Percentiles rank a stretch among this genome's conserved stretches.
Evolutionary conservation across 23 red algal genomes (phyloP).

Genomic region (Chondrus crispus): DNA sequence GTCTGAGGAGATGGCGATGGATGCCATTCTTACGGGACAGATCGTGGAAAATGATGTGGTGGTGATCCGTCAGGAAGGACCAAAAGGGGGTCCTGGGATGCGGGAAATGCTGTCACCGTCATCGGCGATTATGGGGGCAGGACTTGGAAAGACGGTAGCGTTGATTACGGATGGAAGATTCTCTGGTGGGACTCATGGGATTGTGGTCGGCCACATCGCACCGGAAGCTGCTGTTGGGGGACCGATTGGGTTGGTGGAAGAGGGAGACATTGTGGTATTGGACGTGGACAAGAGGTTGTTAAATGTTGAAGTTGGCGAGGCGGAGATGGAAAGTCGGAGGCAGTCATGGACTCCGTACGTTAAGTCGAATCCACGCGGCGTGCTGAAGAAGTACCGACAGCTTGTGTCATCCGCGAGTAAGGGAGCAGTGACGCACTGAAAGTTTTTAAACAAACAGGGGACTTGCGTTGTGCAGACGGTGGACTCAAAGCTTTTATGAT

Average conservation of each 20-base stretch:
- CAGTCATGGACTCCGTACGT: conserved; percentile 59
- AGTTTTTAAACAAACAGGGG: no score
- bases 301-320: conserved; percentile 75
- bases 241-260: conserved; percentile 86
- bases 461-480: no score
- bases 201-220: conserved; percentile 98
- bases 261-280: conserved; percentile 88
- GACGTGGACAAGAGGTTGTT: conserved; percentile 69
- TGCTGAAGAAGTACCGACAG: conserved; percentile 80
- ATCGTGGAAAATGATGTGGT: conserved; percentile 92
- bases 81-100: conserved; percentile 90
- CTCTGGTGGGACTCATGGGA: conserved; percentile 96
- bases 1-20: conserved; percentile 87
- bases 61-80: conserved; percentile 98
- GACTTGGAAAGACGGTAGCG: conserved; percentile 92
- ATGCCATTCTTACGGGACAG: conserved; percentile 89
- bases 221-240: conserved; percentile 96
- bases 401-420: conserved; percentile 85
- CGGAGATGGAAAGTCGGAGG: conserved; percentile 62
- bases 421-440: conserved; percentile 89
- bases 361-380: conserved; percentile 49
- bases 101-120: conserved; percentile 99
- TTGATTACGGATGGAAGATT: conserved; percentile 98
- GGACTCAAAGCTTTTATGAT: no score
- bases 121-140: conserved; percentile 92